Conservation (phyloP, 2,329 filamentous ascomycete species). For the Botrytis medusae region DNA sequence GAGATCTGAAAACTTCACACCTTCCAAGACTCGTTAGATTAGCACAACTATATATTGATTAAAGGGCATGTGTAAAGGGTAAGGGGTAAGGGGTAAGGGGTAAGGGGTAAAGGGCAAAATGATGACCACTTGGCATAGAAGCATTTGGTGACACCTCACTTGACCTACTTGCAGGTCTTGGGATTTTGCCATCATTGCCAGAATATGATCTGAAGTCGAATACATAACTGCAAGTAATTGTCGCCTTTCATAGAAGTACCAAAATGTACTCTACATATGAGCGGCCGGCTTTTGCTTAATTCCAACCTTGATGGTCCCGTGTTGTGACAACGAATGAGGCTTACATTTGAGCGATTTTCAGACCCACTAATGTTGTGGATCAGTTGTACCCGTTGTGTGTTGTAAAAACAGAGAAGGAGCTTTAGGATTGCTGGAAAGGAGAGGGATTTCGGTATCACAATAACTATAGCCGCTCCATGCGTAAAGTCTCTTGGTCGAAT, state of each 20-base stretch:
- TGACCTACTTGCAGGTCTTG: neutral
- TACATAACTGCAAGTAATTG: neutral
- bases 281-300: neutral
- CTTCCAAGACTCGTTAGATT: neutral
- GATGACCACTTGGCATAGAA: neutral
- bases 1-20: neutral
- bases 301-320: conserved; percentile 1
- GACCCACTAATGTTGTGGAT: conserved; percentile 12
- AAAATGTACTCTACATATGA: neutral
- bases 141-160: neutral
- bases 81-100: neutral
- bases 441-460: neutral
- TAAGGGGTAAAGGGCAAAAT: neutral
- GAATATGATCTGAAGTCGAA: neutral
- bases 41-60: neutral
- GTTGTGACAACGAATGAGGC: conserved; percentile 15
- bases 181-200: conserved; percentile 6
- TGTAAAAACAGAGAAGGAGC: neutral
- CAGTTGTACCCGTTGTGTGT: conserved; percentile 6
- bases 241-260: neutral
- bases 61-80: neutral
- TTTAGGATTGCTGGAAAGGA: neutral
- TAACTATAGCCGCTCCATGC: neutral
- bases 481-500: neutral
- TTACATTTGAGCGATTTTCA: conserved; percentile 18